Evolutionary conservation across 495 filamentous ascomycete genomes (phyloP), one percentile per base, ranked within the genome.

Genomic region (Penicillium robsamsonii): DNA sequence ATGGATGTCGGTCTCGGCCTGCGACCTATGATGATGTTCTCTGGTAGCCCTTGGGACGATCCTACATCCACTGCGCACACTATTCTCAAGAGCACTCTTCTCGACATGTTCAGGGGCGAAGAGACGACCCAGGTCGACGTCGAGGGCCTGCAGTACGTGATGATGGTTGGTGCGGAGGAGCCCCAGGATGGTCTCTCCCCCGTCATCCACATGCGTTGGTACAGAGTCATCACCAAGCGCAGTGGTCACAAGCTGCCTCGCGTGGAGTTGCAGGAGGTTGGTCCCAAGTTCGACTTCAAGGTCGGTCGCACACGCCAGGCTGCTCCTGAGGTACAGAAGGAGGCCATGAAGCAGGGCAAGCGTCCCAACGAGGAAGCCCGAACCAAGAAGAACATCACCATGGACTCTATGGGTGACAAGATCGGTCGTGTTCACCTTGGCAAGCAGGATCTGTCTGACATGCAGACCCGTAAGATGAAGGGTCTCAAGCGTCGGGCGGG

Each of bases 391-490:
- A 98, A 98, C 70, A 86, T 97, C 59, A 79, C 81, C 56, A 96
- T 88, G 59, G 93, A 97, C 69, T 73, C 86, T 42, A 87, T 98
- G 58, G 94, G 95, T 68, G 95, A 98, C 69, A 97, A 97, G 84
- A 76, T 97, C 50, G 94, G 95, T 51, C 83, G 91, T 53, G 91
- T 98, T 53, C 95, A 98, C 75, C 72, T 94, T 27, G 90, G 88
- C 67, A 91, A 89, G 79, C 90, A 97, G 73, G 93, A 97, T 75
- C 79, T 98, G 35, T 79, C 77, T 56, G 81, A 86, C 57, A 70
- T 98, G 73, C 94, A 97, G 83, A 96, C 91, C 44, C 83, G 94
- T 67, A 98, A 98, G 86, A 97, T 98, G 92, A 98, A 98, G 84
- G 94, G 94, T 55, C 72, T 98, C 60, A 97, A 97, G 83, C 79